Base-by-base conservation (phyloP, 1,284 basidiomycete genomes). In the Takashimella tepidaria region DNA sequence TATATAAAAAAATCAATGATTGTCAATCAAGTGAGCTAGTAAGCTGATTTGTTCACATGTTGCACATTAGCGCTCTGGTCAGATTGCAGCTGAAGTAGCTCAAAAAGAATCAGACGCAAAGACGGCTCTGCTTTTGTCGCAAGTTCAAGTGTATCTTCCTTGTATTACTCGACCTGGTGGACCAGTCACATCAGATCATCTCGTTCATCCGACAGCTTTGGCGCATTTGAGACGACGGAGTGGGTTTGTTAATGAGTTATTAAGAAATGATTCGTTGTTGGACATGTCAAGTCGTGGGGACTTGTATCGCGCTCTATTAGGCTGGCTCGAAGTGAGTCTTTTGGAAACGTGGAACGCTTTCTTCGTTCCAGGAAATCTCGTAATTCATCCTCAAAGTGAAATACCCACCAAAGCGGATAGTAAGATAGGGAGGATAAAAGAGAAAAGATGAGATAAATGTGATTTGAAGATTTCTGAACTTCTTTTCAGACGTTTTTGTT, bases 201-300 rank as follows among this genome's bases (percentile, higher is more conserved):
- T 92, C 49, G 86, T 89, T 8, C 89, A 92, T 67, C 90, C 90
- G 1, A 92, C 89, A 1, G 83, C 89, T 1, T 77, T 95, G 21
- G 89, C 91, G 3, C 91, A 92, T 73, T 83, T 96, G 46, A 83
- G 92, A 43, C 79, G 92, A 61, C 82, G 90, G 31, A 93, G 93
- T 76, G 90, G 89, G 65, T 85, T 85, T 65, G 83, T 95, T 53
- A 89, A 86, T 60, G 82, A 85, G 41, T 82, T 95, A 37, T 79
- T 96, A 25, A 81, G 88, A 56, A 93, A 92, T 64, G 92, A 93
- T 71, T 93, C 91, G 10, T 77, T 96, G 40, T 82, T 88, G 42
- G 92, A 95, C 69, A 93, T 95, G 90, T 88, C 86, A 13, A 89
- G 91, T 59, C 84, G 92, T 13, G 84, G 83, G 3, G 78, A 84